A percentile compares a stretch with the other conserved stretches of the same genome.
Conservation (phyloP, 331 rosid genomes). For the Cydonia oblonga region DNA sequence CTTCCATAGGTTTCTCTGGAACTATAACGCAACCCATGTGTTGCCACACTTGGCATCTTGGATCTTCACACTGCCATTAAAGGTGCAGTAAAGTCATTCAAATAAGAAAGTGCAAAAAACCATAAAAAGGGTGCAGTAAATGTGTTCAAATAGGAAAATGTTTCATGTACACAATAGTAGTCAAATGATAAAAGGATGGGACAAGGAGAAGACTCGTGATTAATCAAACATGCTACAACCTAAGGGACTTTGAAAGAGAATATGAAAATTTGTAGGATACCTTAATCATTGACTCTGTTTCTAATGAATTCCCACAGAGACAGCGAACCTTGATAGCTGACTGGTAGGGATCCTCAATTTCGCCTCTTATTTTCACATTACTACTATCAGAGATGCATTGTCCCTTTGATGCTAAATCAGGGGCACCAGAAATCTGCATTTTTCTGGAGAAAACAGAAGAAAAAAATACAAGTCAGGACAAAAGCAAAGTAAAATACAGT, state of each 20-base stretch:
- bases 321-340: constrained; percentile 63
- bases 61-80: constrained; percentile 79
- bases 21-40: constrained; percentile 75
- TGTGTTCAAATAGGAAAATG: background rate
- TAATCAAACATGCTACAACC: background rate
- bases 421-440: constrained; percentile 72
- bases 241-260: background rate
- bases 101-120: background rate
- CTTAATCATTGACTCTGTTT: constrained; percentile 70
- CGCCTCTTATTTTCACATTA: constrained; percentile 63
- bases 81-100: too few relatives aligned
- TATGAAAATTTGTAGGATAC: constrained; percentile 14
- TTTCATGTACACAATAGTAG: background rate
- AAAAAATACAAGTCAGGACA: constrained; percentile 6
- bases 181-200: background rate
- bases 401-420: constrained; percentile 77
- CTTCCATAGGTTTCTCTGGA: constrained; percentile 68
- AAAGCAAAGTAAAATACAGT: background rate
- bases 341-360: constrained; percentile 54
- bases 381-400: constrained; percentile 67
- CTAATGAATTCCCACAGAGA: constrained; percentile 69
- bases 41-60: constrained; percentile 75
- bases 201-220: background rate
- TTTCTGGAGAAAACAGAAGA: constrained; percentile 49
- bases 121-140: background rate